Evolutionary conservation across 345 rosid genomes (phyloP), one percentile per base, ranked within the genome.

Genomic region (Moricandia arvensis): DNA sequence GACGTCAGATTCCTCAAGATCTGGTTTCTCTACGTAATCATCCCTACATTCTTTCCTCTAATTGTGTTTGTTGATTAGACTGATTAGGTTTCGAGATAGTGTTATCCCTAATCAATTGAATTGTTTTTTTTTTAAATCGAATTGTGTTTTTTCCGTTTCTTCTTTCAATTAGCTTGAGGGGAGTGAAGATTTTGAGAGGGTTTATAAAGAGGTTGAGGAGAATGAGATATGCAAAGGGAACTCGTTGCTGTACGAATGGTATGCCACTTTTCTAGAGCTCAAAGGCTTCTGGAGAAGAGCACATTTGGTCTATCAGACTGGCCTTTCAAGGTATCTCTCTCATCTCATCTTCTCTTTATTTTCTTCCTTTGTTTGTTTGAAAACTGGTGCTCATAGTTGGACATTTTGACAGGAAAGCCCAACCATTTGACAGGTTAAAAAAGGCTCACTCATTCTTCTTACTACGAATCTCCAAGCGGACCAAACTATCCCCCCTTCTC

Each of bases 1-100:
- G 97, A 95, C 80, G 71, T 86, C 82, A 84, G 97, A 82, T 92
- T 95, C 81, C 97, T 95, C 81, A 92, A 92, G 86, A 88, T 92
- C 80, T 91, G 97, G 90, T 79, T 95, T 64, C 87, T 95, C 73
- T 85, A 88, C 43, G 97, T 95, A 95, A 84, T 71, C 5, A 59
- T 55, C 41, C 41, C n/a, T n/a, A n/a, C n/a, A n/a, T n/a, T n/a
- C n/a, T 55, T 7, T 6, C 11, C 8, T 30, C 34, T 31, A 60
- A 24, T 15, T 33, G 29, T n/a, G 0, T 5, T 60, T 6, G 11
- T 60, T 47, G n/a, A 53, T 76, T 63, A 6, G 49, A 6, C 7
- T 26, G 3, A 2, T 60, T 49, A 47, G 58, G 6, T 76, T 69
- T 61, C 4, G 24, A 38, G 9, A 49, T 61, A 11, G 31, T 53